These are phyloP conservation scores for Geotrichum siamense DNA, from an alignment of 1,139 yeast genomes.

Conservation along the genomic window DNA sequence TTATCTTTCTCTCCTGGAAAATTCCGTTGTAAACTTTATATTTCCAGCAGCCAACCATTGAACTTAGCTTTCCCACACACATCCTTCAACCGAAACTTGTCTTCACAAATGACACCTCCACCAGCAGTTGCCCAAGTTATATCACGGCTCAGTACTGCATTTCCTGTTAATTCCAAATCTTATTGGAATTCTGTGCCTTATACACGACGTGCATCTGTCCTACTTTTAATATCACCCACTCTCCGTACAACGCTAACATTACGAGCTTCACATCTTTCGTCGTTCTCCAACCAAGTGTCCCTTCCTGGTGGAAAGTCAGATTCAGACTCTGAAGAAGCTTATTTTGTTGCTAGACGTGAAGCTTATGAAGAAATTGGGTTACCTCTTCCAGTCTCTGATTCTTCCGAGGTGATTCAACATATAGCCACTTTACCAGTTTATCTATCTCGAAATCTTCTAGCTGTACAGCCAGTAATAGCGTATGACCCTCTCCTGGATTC, in stretches of 20 bases:
- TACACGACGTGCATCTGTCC: constrained; percentile 67
- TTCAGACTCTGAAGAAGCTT: constrained; percentile 48
- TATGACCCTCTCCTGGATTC: constrained; percentile 31
- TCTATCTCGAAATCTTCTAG: constrained; percentile 68
- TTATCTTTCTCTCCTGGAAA: no score
- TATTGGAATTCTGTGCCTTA: constrained; percentile 55
- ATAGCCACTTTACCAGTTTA: constrained; percentile 63
- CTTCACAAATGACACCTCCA: background rate
- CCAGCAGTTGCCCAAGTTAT: background rate
- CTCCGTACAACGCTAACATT: constrained; percentile 70
- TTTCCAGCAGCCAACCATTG: no score
- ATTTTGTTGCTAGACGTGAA: constrained; percentile 72
- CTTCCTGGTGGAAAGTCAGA: constrained; percentile 64
- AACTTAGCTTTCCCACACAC: no score
- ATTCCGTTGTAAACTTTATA: background rate
- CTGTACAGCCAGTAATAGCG: constrained; percentile 78
- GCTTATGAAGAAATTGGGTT: constrained; percentile 83
- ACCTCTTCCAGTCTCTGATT: constrained; percentile 39
- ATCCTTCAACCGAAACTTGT: no score
- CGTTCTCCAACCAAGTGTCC: constrained; percentile 82
- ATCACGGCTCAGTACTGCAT: background rate
- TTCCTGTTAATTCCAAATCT: constrained; percentile 11
- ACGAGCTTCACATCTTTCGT: constrained; percentile 58
- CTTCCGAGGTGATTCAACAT: constrained; percentile 44
- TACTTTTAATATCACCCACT: constrained; percentile 68